These are phyloP conservation scores for Trifolium pratense DNA, from an alignment of 306 rosid species.

Conservation along the genomic window DNA sequence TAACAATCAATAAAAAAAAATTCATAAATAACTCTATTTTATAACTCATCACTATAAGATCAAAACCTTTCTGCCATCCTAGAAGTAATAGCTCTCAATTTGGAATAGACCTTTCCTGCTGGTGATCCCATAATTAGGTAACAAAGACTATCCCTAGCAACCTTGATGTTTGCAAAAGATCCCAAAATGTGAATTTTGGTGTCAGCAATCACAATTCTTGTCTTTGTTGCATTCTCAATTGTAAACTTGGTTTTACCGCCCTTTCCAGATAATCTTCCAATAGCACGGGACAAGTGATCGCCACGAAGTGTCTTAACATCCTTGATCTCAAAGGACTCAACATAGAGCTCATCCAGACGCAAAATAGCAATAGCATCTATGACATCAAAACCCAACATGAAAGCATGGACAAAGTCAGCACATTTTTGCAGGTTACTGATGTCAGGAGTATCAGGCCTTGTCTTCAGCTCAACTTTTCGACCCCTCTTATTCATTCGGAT, in stretches of 20 bases:
- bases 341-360: conserved; percentile 83
- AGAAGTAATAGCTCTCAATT: conserved; percentile 76
- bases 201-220: conserved; percentile 84
- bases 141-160: conserved; percentile 88
- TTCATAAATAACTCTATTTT: neutral
- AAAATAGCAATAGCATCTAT: conserved; percentile 80
- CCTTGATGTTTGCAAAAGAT: conserved; percentile 76
- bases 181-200: conserved; percentile 89
- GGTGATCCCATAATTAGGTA: conserved; percentile 86
- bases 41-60: conserved; percentile 2
- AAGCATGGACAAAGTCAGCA: conserved; percentile 92
- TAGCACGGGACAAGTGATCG: conserved; percentile 86
- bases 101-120: conserved; percentile 83
- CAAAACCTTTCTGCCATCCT: conserved; percentile 85
- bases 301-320: conserved; percentile 85
- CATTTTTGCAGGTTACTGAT: conserved; percentile 80
- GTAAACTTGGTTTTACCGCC: conserved; percentile 90
- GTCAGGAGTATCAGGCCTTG: conserved; percentile 81
- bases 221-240: conserved; percentile 82
- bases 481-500: conserved; percentile 84
- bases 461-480: conserved; percentile 82
- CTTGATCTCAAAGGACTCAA: conserved; percentile 88
- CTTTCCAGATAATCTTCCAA: conserved; percentile 86
- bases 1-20: neutral
- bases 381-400: conserved; percentile 85